Evolutionary conservation across 192 early-diverging fungal species (phyloP).

Genomic region (Coemansia reversa): DNA sequence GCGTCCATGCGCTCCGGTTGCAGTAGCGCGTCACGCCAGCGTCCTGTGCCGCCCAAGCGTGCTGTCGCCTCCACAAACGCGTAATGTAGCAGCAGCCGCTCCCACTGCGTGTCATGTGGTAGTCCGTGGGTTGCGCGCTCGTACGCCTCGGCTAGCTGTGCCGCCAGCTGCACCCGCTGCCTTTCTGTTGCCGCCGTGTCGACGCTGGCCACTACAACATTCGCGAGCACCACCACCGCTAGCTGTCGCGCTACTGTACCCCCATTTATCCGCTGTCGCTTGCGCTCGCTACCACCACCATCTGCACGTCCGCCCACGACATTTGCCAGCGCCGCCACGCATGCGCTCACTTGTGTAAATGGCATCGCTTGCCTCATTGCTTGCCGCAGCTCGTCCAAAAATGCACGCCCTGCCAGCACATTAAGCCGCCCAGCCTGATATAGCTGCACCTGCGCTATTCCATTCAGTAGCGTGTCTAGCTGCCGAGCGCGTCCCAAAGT

Average conservation of each 20-base stretch:
- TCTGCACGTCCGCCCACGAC: slow-evolving; percentile 10
- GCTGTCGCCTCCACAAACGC: slow-evolving; percentile 30
- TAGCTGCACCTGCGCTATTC: slow-evolving; percentile 11
- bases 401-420: slow-evolving; percentile 19
- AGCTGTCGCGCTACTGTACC: background rate
- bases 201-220: slow-evolving; percentile 31
- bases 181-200: slow-evolving; percentile 33
- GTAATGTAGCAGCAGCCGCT: slow-evolving; percentile 42
- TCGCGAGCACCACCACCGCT: slow-evolving; percentile 11
- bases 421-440: slow-evolving; percentile 4
- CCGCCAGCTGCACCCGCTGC: slow-evolving; percentile 25
- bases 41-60: slow-evolving; percentile 32
- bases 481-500: slow-evolving; percentile 31
- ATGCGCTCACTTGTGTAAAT: slow-evolving; percentile 24
- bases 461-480: slow-evolving; percentile 28
- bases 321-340: slow-evolving; percentile 18
- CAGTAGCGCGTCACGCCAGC: slow-evolving; percentile 34
- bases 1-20: slow-evolving; percentile 23
- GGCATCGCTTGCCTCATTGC: slow-evolving; percentile 46
- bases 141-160: slow-evolving; percentile 14
- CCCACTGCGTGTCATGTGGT: slow-evolving; percentile 16
- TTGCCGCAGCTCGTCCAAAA: slow-evolving; percentile 13
- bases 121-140: slow-evolving; percentile 6
- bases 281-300: slow-evolving; percentile 7
- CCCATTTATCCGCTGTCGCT: slow-evolving; percentile 28